These are phyloP conservation scores for Tylopilus intermedius DNA, from an alignment of 768 basidiomycete genomes.

Conservation along the genomic window DNA sequence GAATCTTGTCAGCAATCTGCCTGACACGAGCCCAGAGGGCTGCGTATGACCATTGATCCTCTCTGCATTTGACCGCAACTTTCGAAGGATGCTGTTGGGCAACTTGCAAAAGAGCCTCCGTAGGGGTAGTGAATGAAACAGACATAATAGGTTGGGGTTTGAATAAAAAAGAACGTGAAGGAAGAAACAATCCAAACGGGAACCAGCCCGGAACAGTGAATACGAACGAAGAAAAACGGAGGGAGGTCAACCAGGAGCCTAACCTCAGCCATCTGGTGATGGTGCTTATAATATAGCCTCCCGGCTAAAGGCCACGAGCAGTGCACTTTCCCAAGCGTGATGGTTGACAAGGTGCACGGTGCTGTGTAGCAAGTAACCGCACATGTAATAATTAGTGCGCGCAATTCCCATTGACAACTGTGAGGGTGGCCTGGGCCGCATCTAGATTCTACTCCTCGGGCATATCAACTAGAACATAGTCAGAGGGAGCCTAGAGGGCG, in stretches of 20 bases:
- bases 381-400: not conserved
- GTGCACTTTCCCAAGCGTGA: not conserved
- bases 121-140: conserved; percentile 20
- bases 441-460: not conserved
- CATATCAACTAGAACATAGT: not conserved
- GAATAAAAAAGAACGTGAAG: conserved; percentile 6
- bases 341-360: conserved; percentile 4
- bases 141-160: conserved; percentile 9
- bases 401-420: not conserved
- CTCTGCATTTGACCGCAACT: conserved; percentile 18
- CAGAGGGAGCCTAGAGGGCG: too few species aligned
- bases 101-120: conserved; percentile 29
- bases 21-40: conserved; percentile 30
- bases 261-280: not conserved
- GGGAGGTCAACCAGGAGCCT: conserved; percentile 25
- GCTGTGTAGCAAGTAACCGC: not conserved
- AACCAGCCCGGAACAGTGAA: conserved; percentile 17
- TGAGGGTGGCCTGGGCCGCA: too few species aligned
- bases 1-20: conserved; percentile 21
- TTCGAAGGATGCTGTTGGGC: conserved; percentile 25
- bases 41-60: conserved; percentile 27
- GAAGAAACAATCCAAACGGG: conserved; percentile 1
- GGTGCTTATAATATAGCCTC: conserved; percentile 10
- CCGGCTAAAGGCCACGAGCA: not conserved
- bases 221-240: conserved; percentile 4